A percentile compares a stretch with the other conserved stretches of the same genome.
phyloP scores from a whole-genome alignment of 2,329 filamentous ascomycete species.

The Fusarium sp. region DNA sequence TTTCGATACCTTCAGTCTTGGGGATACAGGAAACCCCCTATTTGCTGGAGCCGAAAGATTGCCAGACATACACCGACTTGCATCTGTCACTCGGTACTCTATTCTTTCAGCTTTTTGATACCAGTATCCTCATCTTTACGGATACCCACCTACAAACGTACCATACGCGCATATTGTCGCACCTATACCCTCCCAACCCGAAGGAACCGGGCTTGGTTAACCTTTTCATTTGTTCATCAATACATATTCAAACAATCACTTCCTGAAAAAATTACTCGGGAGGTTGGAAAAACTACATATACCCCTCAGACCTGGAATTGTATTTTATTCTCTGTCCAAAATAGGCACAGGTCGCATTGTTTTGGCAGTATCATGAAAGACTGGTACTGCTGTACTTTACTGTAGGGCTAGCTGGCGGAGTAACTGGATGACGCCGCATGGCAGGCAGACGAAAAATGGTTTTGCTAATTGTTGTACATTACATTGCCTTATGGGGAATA shows the following conservation, averaged over 20 bases:
- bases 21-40: constrained; percentile 12
- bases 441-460: constrained; percentile 33
- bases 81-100: constrained; percentile 36
- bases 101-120: constrained; percentile 43
- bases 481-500: constrained; percentile 21
- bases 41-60: constrained; percentile 21
- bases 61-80: constrained; percentile 18
- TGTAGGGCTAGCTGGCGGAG: constrained; percentile 46
- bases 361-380: constrained; percentile 42
- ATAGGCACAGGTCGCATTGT: constrained; percentile 34
- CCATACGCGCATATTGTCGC: constrained; percentile 43
- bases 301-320: constrained; percentile 40
- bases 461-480: constrained; percentile 46
- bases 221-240: constrained; percentile 41
- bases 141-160: constrained; percentile 38
- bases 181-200: constrained; percentile 44
- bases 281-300: constrained; percentile 40
- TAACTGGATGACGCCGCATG: constrained; percentile 26
- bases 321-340: constrained; percentile 28
- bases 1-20: constrained; percentile 16
- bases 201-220: constrained; percentile 29
- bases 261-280: constrained; percentile 22
- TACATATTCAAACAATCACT: constrained; percentile 41
- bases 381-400: constrained; percentile 42
- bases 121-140: constrained; percentile 39